Conservation (phyloP, 768 basidiomycete genomes). For the Termitomyces sp. region DNA sequence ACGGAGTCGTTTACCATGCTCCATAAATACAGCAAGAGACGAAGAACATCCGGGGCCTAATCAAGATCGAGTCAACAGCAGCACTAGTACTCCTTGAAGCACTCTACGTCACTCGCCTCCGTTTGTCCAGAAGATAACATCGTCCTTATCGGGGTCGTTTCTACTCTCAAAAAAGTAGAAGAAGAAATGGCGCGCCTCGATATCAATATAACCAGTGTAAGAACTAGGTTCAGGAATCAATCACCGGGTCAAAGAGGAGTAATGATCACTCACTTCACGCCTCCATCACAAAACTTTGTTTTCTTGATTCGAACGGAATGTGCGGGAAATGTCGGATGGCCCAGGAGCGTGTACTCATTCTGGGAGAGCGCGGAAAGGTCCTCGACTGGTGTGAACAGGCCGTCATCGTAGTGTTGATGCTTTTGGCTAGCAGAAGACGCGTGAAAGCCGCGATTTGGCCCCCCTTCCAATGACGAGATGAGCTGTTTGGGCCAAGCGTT, state of each 20-base stretch:
- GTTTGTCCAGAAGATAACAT: conserved; percentile 56
- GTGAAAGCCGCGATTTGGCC: background rate
- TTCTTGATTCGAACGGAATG: conserved; percentile 59
- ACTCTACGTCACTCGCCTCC: conserved; percentile 28
- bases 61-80: background rate
- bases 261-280: conserved; percentile 34
- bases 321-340: conserved; percentile 46
- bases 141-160: conserved; percentile 53
- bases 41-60: conserved; percentile 39
- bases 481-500: background rate
- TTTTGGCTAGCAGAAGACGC: background rate
- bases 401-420: conserved; percentile 18
- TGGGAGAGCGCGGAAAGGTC: conserved; percentile 29
- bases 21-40: conserved; percentile 68
- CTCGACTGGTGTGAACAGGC: conserved; percentile 32
- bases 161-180: conserved; percentile 81
- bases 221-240: conserved; percentile 25
- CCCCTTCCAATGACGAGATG: background rate
- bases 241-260: background rate
- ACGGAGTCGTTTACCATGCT: conserved; percentile 42
- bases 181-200: conserved; percentile 58
- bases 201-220: conserved; percentile 68
- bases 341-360: conserved; percentile 31
- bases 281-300: conserved; percentile 53
- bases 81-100: background rate